These are phyloP conservation scores for Beauveria sp. DNA, from an alignment of 2,329 filamentous ascomycete species.

Conservation along the genomic window DNA sequence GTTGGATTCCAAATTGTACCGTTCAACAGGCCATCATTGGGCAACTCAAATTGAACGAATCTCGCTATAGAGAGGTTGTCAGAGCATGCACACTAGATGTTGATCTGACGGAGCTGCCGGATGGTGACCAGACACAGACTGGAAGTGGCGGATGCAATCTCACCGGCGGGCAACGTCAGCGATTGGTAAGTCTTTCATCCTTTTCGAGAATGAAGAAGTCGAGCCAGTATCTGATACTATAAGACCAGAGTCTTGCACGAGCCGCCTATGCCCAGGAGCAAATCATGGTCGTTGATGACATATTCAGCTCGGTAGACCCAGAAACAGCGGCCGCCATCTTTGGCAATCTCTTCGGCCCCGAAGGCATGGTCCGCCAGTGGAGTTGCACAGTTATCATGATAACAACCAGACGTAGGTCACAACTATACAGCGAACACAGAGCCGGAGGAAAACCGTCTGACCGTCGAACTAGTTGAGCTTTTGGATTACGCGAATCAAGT, in stretches of 20 bases:
- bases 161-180: slow-evolving; percentile 1
- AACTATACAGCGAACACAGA: background rate
- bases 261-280: background rate
- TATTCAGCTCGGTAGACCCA: slow-evolving; percentile 2
- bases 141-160: slow-evolving; percentile 1
- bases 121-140: background rate
- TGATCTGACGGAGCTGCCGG: background rate
- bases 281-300: background rate
- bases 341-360: background rate
- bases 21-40: background rate
- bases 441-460: background rate
- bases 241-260: background rate
- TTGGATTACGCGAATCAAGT: background rate
- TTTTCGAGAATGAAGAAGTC: background rate
- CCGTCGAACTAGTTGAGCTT: background rate
- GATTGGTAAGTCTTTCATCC: background rate
- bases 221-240: background rate
- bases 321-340: background rate
- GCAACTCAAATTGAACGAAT: background rate
- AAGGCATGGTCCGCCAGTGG: background rate
- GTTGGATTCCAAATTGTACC: too few species aligned
- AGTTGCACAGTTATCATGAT: slow-evolving; percentile 1
- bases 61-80: background rate
- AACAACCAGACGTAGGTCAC: background rate
- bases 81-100: background rate